Evolutionary conservation across 2,329 filamentous ascomycete genomes (phyloP).

Genomic region (Sarocladiaceae sp.): DNA sequence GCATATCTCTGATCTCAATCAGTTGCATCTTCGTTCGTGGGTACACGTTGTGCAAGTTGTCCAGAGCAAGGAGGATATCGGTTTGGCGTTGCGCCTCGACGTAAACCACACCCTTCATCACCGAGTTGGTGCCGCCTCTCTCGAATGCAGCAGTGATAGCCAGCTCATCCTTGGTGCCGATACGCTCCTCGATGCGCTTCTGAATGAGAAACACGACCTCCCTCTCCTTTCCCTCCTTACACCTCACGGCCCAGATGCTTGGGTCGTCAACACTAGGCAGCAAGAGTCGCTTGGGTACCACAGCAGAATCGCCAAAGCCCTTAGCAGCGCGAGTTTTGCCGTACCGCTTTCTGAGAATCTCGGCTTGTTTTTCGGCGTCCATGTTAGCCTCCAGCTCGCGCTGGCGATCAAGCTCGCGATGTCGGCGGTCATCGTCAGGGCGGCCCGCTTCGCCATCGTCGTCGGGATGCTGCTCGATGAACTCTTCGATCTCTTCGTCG

Average conservation of each 20-base stretch:
- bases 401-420: conserved; percentile 88
- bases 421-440: conserved; percentile 82
- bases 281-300: conserved; percentile 78
- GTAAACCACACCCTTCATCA: conserved; percentile 93
- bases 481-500: conserved; percentile 72
- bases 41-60: conserved; percentile 84
- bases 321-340: conserved; percentile 66
- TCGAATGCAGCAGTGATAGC: conserved; percentile 89
- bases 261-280: conserved; percentile 93
- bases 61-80: conserved; percentile 75
- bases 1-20: conserved; percentile 95
- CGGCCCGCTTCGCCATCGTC: conserved; percentile 75
- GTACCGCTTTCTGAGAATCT: conserved; percentile 80
- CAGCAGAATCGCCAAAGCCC: conserved; percentile 60
- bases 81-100: conserved; percentile 84
- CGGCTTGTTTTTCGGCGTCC: conserved; percentile 90
- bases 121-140: conserved; percentile 66
- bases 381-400: conserved; percentile 81
- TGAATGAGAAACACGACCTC: conserved; percentile 85
- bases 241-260: conserved; percentile 89
- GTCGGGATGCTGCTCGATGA: conserved; percentile 84
- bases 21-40: conserved; percentile 79
- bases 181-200: conserved; percentile 78
- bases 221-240: conserved; percentile 90
- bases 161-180: conserved; percentile 71